Conservation (phyloP, 495 filamentous ascomycete species). For the Pyronema omphalodes region DNA sequence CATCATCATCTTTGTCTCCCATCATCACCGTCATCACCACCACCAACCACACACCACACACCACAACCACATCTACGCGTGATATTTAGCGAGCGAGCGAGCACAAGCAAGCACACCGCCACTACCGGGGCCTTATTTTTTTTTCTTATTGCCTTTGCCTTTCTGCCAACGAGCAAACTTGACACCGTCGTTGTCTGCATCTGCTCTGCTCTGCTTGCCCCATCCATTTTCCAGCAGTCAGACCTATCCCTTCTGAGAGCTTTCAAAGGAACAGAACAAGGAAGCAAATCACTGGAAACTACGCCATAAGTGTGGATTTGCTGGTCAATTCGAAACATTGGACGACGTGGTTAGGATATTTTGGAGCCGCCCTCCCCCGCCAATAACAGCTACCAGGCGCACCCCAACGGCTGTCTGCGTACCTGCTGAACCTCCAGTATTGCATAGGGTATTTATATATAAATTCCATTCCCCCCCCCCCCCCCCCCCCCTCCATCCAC, state of each 20-base stretch:
- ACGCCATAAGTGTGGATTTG: neutral
- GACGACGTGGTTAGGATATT: conserved; percentile 6
- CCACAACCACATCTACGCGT: neutral
- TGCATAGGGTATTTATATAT: conserved; percentile 6
- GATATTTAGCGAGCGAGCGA: neutral
- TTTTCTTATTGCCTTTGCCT: too few species aligned
- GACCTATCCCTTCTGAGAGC: too few species aligned
- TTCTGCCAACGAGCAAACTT: too few species aligned
- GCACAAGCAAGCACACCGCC: too few species aligned
- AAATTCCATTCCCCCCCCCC: neutral
- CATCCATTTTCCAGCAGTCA: too few species aligned
- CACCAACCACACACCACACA: neutral
- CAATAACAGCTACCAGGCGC: neutral
- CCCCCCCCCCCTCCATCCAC: too few species aligned
- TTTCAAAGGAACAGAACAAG: neutral
- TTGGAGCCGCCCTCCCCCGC: conserved; percentile 1
- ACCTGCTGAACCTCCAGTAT: neutral
- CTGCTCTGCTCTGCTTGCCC: too few species aligned
- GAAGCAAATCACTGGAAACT: neutral
- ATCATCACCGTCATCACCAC: neutral
- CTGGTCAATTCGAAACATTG: conserved; percentile 2
- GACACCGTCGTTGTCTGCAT: too few species aligned
- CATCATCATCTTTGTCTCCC: neutral
- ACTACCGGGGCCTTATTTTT: too few species aligned
- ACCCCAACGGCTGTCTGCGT: neutral